A percentile compares a stretch with the other conserved stretches of the same genome.
Conservation (phyloP, 768 basidiomycete species). For the Plicaturopsis crispa region DNA sequence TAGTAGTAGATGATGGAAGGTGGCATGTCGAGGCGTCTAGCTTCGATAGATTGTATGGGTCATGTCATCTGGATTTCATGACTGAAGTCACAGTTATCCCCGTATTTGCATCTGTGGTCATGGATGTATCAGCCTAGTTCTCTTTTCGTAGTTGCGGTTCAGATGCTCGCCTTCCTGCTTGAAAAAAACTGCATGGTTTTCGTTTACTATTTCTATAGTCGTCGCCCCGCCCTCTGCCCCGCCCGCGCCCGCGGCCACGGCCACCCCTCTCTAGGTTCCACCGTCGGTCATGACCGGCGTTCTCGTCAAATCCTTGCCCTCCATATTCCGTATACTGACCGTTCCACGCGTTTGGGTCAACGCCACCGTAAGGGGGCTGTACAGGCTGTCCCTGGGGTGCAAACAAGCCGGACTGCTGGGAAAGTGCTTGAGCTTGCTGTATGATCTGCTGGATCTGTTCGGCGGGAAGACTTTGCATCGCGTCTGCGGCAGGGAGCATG, state of each 20-base stretch:
- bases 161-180: conserved; percentile 86
- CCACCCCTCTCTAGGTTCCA: conserved; percentile 38
- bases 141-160: conserved; percentile 24
- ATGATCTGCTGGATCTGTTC: conserved; percentile 63
- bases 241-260: conserved; percentile 47
- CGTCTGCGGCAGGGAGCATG: conserved; percentile 31
- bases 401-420: too few relatives aligned
- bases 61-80: conserved; percentile 35
- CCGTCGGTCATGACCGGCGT: conserved; percentile 34
- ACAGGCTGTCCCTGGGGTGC: too few relatives aligned
- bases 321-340: conserved; percentile 42
- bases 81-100: conserved; percentile 81
- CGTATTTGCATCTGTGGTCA: conserved; percentile 78
- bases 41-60: background rate
- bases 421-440: conserved; percentile 30
- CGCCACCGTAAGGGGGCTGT: conserved; percentile 27
- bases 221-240: conserved; percentile 43
- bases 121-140: conserved; percentile 32
- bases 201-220: conserved; percentile 75
- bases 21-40: too few relatives aligned
- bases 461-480: conserved; percentile 38
- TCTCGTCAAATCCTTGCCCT: conserved; percentile 39
- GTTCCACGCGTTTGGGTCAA: conserved; percentile 32
- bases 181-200: conserved; percentile 87
- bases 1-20: too few relatives aligned